Evolutionary conservation across 2,329 filamentous ascomycete genomes (phyloP), one percentile per base, ranked within the genome.

Genomic region (Tolypocladium ovalisporum): DNA sequence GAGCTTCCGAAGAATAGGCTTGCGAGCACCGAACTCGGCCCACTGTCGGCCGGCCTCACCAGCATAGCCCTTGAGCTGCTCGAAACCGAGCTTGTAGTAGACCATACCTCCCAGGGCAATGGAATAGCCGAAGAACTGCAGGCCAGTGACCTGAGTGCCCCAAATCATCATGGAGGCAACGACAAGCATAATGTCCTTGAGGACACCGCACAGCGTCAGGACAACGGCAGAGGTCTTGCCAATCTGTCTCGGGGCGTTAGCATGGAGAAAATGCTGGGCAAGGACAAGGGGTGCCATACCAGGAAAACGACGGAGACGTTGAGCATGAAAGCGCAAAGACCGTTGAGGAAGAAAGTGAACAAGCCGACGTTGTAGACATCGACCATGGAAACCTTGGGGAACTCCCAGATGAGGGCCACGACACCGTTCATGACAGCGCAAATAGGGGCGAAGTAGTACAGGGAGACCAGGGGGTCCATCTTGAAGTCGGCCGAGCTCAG

Each of bases 361-460:
- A 88, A 75, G 56, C 89, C 90, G 56, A 94, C 87, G 61, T 84
- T 77, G 75, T 88, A 82, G 59, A 94, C 78, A 63, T 93, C 87
- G 40, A 73, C 78, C 76, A 90, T 82, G 59, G 79, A 79, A 68
- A 91, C 80, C 63, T 76, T 79, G 63, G 88, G 88, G 3, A 91
- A 71, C 73, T 94, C 89, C 76, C 86, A 85, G 68, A 89, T 75
- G 36, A 93, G 75, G 57, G 88, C 87, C 53, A 91, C 82, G 15
- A 83, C 69, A 64, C 86, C 83, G 77, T 94, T 94, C 84, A 94
- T 91, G 69, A 83, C 75, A 53, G 89, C 89, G 73, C 89, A 94
- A 57, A 90, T 85, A 19, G 89, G 89, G 2, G 90, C 90, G 66
- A 92, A 94, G 79, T 94, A 94, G 82, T 94, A 94, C 15, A 94